Percentiles rank a stretch among this genome's conserved stretches.
These are phyloP conservation scores for Saturnispora bothae DNA, from an alignment of 805 yeast genomes.

Conservation along the genomic window DNA sequence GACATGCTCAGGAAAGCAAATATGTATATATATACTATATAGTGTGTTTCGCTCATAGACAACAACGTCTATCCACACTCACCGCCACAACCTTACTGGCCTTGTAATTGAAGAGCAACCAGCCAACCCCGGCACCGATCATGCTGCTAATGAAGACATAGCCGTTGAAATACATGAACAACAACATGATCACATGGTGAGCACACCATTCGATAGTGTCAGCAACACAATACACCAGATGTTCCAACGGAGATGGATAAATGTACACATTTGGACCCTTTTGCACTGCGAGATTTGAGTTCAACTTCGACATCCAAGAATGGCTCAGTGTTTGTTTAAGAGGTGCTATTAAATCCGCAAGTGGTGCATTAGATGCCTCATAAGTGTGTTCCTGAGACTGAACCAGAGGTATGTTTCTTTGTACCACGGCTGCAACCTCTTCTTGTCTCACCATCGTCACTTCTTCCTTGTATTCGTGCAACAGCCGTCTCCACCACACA, in stretches of 20 bases:
- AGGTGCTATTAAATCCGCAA: constrained; percentile 9
- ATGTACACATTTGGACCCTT: constrained; percentile 11
- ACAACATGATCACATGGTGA: constrained; percentile 14
- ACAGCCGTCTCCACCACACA: constrained; percentile 15
- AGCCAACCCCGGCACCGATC: constrained; percentile 16
- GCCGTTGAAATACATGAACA: constrained; percentile 17
- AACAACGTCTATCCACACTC: constrained; percentile 14
- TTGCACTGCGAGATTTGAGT: constrained; percentile 10
- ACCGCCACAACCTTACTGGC: constrained; percentile 7
- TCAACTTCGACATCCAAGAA: constrained; percentile 13
- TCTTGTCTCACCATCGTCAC: constrained; percentile 7
- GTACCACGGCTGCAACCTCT: constrained; percentile 8
- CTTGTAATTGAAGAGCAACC: constrained; percentile 11
- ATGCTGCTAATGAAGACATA: constrained; percentile 15
- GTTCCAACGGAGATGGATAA: constrained; percentile 14
- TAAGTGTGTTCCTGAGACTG: background rate
- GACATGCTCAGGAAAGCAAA: too few relatives aligned
- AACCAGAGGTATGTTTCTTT: too few relatives aligned
- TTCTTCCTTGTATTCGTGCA: constrained; percentile 10
- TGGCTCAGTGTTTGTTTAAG: constrained; percentile 11
- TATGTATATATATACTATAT: too few relatives aligned
- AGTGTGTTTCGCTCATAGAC: too few relatives aligned
- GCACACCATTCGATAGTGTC: constrained; percentile 17
- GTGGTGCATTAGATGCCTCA: background rate
- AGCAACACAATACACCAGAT: constrained; percentile 9